These are phyloP conservation scores for Lipomyces kockii DNA, from an alignment of 805 yeast species.

Conservation along the genomic window DNA sequence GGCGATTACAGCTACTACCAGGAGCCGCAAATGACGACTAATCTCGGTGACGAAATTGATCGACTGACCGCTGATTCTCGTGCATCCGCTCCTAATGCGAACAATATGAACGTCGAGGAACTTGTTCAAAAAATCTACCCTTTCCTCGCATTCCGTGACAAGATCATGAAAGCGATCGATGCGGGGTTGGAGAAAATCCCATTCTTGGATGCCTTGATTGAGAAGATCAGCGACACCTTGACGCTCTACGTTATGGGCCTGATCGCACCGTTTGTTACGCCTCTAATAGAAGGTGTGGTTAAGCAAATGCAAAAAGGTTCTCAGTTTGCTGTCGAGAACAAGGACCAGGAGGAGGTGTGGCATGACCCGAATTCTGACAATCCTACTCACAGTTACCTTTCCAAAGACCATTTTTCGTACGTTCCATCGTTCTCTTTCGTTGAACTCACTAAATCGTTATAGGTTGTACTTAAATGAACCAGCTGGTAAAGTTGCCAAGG, in stretches of 20 bases:
- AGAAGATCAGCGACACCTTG: constrained; percentile 37
- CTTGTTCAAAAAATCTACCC: constrained; percentile 31
- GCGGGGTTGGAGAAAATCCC: constrained; percentile 35
- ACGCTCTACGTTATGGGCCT: constrained; percentile 38
- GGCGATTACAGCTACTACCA: neutral
- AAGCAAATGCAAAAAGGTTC: constrained; percentile 34
- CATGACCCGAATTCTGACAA: constrained; percentile 33
- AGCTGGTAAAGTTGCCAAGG: constrained; percentile 37
- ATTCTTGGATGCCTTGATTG: constrained; percentile 32
- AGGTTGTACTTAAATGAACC: constrained; percentile 36
- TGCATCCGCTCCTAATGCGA: constrained; percentile 19
- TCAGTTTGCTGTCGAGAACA: constrained; percentile 30
- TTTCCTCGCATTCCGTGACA: constrained; percentile 32
- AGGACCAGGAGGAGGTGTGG: constrained; percentile 40
- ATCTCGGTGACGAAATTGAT: constrained; percentile 23
- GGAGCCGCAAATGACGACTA: neutral
- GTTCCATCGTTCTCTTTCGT: neutral
- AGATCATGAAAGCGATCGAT: constrained; percentile 23
- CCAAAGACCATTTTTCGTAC: constrained; percentile 38
- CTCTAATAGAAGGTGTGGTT: constrained; percentile 33
- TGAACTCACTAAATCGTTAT: neutral
- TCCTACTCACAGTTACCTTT: constrained; percentile 39
- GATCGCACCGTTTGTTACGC: constrained; percentile 37
- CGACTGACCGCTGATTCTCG: constrained; percentile 17
- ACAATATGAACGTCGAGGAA: constrained; percentile 20